These are phyloP conservation scores for Apiospora sp. DNA, from an alignment of 2,329 filamentous ascomycete species.

Conservation along the genomic window DNA sequence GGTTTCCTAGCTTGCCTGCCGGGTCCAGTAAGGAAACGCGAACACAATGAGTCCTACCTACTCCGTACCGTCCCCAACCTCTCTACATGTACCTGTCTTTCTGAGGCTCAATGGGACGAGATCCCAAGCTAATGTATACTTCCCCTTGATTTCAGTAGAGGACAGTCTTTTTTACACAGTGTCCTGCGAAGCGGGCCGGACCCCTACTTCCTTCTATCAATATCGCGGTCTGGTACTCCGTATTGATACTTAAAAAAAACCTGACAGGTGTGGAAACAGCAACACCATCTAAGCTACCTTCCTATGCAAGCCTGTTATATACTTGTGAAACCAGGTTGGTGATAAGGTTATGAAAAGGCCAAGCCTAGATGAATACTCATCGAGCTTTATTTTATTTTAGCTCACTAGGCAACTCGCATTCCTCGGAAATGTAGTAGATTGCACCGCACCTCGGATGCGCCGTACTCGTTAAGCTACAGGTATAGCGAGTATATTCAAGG, in stretches of 20 bases:
- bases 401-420: too few relatives aligned
- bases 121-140: neutral
- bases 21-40: neutral
- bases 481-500: too few relatives aligned
- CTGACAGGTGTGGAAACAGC: neutral
- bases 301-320: neutral
- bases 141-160: neutral
- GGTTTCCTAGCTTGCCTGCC: constrained; percentile 3
- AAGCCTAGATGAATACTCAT: neutral
- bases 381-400: neutral
- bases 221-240: neutral
- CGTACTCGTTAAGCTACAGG: too few relatives aligned
- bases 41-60: neutral
- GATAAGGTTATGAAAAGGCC: neutral
- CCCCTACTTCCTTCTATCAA: neutral
- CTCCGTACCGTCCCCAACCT: neutral
- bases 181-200: neutral
- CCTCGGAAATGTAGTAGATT: too few relatives aligned
- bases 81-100: neutral
- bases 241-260: neutral
- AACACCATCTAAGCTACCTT: neutral
- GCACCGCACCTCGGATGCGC: too few relatives aligned
- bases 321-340: neutral
- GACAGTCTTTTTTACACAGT: neutral
- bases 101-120: neutral